phyloP scores from a whole-genome alignment of 1,139 yeast species.

The Suhomyces yuchorum region DNA sequence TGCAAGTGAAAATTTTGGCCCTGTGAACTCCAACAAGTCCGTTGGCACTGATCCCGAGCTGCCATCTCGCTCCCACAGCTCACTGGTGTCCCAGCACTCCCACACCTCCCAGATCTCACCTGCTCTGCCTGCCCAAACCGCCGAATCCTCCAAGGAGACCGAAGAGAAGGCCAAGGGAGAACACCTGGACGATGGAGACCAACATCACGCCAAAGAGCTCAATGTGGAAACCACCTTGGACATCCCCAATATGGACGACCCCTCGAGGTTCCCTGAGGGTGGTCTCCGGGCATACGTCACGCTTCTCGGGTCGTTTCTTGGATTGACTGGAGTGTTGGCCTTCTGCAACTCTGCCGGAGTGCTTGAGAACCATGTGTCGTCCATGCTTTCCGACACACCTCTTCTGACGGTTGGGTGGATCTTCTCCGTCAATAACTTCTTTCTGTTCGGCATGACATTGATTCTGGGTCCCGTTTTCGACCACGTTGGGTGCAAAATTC shows the following conservation, averaged over 20 bases:
- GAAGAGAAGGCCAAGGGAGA: not conserved
- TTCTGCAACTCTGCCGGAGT: constrained; percentile 35
- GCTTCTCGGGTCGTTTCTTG: constrained; percentile 29
- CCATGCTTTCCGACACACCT: constrained; percentile 21
- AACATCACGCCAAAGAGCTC: not conserved
- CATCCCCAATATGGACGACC: constrained; percentile 18
- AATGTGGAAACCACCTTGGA: not conserved
- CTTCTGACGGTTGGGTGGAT: constrained; percentile 36
- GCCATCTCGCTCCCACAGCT: not conserved
- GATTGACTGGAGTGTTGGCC: constrained; percentile 29
- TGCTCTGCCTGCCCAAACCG: not conserved
- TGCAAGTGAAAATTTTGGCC: not conserved
- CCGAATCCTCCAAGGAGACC: not conserved
- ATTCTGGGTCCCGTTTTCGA: constrained; percentile 32
- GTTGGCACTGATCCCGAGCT: not conserved
- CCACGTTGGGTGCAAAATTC: constrained; percentile 25
- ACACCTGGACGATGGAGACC: not conserved
- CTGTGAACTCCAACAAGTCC: not conserved
- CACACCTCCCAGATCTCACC: too few species aligned
- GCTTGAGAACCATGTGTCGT: constrained; percentile 27
- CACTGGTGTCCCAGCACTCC: not conserved
- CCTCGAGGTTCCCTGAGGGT: constrained; percentile 30
- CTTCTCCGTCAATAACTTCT: constrained; percentile 33
- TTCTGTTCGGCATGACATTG: constrained; percentile 29
- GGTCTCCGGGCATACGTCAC: constrained; percentile 24